A percentile compares a stretch with the other conserved stretches of the same genome.
These are phyloP conservation scores for Hymenoscyphus occultus DNA, from an alignment of 2,329 filamentous ascomycete species.

Conservation along the genomic window DNA sequence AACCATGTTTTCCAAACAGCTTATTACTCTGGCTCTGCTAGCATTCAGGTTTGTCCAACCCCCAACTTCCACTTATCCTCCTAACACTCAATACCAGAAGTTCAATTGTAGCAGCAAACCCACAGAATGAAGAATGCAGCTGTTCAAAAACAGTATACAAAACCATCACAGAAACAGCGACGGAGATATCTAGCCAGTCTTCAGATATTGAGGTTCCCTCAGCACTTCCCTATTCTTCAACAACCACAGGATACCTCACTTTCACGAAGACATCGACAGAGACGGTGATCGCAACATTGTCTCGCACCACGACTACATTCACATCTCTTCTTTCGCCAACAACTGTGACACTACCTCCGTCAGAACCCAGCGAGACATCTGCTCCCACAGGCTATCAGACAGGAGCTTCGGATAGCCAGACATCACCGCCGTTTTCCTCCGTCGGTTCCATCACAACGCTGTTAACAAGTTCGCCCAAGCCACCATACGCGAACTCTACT, in stretches of 20 bases:
- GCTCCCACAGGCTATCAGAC: not conserved
- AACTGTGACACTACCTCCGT: not conserved
- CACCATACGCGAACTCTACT: not conserved
- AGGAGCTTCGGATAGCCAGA: not conserved
- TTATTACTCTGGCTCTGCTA: not conserved
- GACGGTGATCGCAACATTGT: not conserved
- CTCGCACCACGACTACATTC: not conserved
- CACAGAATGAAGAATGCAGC: not conserved
- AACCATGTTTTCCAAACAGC: not conserved
- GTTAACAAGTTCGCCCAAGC: not conserved
- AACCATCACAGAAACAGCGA: not conserved
- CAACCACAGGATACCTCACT: not conserved
- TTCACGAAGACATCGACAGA: not conserved
- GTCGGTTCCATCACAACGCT: not conserved
- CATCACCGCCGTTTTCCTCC: not conserved
- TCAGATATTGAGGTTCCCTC: not conserved
- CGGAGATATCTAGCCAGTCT: not conserved
- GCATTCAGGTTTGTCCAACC: not conserved
- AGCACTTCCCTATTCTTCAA: not conserved
- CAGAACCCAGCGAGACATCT: not conserved
- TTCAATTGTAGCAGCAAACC: not conserved
- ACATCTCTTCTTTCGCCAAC: not conserved
- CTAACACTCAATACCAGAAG: not conserved
- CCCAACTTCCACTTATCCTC: not conserved
- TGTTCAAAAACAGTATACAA: not conserved